Base-by-base conservation (phyloP, 495 filamentous ascomycete genomes). In the Trichocladium uniseriatum region DNA sequence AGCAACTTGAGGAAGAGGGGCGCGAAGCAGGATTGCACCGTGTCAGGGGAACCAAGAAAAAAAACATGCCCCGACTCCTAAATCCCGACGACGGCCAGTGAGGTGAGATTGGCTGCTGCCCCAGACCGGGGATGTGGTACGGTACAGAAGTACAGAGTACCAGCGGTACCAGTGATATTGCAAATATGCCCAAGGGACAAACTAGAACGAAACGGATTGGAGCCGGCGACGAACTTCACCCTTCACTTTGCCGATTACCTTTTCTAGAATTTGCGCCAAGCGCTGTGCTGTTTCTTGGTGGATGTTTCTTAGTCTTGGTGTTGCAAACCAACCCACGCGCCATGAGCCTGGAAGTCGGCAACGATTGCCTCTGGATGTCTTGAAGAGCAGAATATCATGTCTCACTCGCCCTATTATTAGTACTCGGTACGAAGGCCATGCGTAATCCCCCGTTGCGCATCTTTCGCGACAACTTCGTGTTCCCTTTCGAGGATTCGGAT, bases 71-170 rank as follows among this genome's bases (percentile, higher is more conserved):
- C 13, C 32, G n/a, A n/a, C n/a, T n/a, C 14, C 34, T 13, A 32
- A 34, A 24, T 31, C 20, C 22, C 42, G 42, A 35, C 51, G 21
- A 27, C 43, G 45, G 41, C 14, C 41, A 45, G 36, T 21, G 38
- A 50, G 40, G 18, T 36, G 56, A 58, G 56, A 58, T 58, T 58
- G 56, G 56, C 48, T 55, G 55, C 18, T 45, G 52, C 22, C 44
- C 24, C 27, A 45, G 46, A n/a, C 52, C 19, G 29, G 48, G 52
- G 37, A 43, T 29, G 19, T 46, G 48, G 53, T 50, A 45, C 43
- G 35, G 46, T n/a, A n/a, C n/a, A n/a, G n/a, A n/a, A n/a, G n/a
- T n/a, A n/a, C n/a, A n/a, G n/a, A n/a, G n/a, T n/a, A n/a, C n/a
- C n/a, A n/a, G n/a, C n/a, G n/a, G n/a, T 36, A 36, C 52, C 45